These are phyloP conservation scores for Barnettozyma siamensis DNA, from an alignment of 805 yeast genomes.

Conservation along the genomic window DNA sequence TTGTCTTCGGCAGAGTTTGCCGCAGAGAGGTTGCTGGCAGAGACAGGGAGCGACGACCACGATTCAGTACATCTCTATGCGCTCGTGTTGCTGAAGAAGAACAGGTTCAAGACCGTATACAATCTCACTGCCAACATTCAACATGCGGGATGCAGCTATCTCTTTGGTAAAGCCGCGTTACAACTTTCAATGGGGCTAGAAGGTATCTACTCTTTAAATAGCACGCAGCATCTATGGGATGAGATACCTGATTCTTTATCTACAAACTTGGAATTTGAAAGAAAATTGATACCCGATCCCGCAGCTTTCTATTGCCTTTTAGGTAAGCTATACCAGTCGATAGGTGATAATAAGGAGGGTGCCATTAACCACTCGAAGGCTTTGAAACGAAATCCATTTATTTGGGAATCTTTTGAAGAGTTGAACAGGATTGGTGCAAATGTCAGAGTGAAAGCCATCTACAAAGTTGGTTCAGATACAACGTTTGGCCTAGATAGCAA, in stretches of 20 bases:
- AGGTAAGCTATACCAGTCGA: constrained; percentile 58
- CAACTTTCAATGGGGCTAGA: constrained; percentile 48
- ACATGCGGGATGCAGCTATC: constrained; percentile 71
- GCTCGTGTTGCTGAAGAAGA: constrained; percentile 53
- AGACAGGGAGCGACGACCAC: constrained; percentile 35
- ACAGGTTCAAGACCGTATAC: constrained; percentile 58
- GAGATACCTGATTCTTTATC: constrained; percentile 7
- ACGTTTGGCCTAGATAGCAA: constrained; percentile 12
- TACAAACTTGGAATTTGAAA: constrained; percentile 34
- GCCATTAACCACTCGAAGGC: constrained; percentile 64
- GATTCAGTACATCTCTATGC: constrained; percentile 69
- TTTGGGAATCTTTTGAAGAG: constrained; percentile 83
- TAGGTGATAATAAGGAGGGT: constrained; percentile 60
- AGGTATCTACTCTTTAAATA: constrained; percentile 51
- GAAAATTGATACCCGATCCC: constrained; percentile 50
- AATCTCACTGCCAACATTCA: constrained; percentile 39
- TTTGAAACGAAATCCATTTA: constrained; percentile 66
- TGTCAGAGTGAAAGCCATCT: constrained; percentile 53
- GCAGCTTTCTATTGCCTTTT: constrained; percentile 62
- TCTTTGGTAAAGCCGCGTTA: constrained; percentile 66
- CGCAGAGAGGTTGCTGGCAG: constrained; percentile 72
- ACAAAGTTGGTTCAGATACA: constrained; percentile 25
- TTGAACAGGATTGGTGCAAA: constrained; percentile 68
- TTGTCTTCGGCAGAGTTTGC: constrained; percentile 77
- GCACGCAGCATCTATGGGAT: constrained; percentile 34